Base-by-base conservation (phyloP, 2,329 filamentous ascomycete genomes). In the Emmonsiellopsis sp. region DNA sequence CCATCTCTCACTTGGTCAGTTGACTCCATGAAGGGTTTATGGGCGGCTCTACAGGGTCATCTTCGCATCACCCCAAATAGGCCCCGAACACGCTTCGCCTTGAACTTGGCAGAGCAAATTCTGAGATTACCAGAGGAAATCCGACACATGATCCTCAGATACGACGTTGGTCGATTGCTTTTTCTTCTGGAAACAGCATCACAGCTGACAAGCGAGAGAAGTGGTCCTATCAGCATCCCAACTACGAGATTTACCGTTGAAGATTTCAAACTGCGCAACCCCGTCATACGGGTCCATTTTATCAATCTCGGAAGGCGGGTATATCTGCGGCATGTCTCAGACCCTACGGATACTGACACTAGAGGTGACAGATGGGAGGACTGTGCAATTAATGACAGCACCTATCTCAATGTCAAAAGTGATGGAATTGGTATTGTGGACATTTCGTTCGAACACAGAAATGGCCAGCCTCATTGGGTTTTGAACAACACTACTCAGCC, bases 171-270 rank as follows among this genome's bases (percentile, higher is more conserved):
- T 35, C 49, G 54, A 40, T 51, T 58, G 20, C 15, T 53, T 10
- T 58, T 54, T 45, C 34, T 58, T n/a, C 56, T 56, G 54, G 49
- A 34, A 52, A 47, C 54, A 50, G 56, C 52, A 35, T 48, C 54
- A 16, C 54, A 58, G 26, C 44, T 55, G 11, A 11, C 50, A n/a
- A 47, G 26, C 20, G 20, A 26, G 15, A 37, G 31, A 35, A 35
- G n/a, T 3, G 20, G 20, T 44, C 34, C 26, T 13, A 15, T 43
- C 13, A 15, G 41, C 15, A 38, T 53, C 45, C 54, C 54, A 31
- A 43, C 49, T 43, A 34, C 52, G 20, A 54, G 56, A 31, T 54
- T 58, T 40, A 38, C 49, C 11, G 30, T 50, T 15, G 51, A 44
- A 20, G 50, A 9, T 34, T 38, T 58, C 42, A 50, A n/a, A 37